A percentile compares a stretch with the other conserved stretches of the same genome.
phyloP scores from a whole-genome alignment of 148 eudicot genomes.

The Oxyria digyna region DNA sequence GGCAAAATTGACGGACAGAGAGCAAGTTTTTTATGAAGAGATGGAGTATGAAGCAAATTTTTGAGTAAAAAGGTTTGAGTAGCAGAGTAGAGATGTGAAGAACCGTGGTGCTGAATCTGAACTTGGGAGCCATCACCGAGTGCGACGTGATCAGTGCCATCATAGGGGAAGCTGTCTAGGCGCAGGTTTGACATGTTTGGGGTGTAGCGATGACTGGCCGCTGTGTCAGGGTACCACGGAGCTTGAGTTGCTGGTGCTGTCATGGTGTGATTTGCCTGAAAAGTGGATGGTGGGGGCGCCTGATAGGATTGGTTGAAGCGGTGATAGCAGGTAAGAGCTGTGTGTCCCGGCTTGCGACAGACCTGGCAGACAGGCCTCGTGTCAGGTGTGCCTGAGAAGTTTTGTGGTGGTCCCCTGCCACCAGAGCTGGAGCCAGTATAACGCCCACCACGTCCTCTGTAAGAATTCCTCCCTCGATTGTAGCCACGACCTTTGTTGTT shows the following conservation, averaged over 20 bases:
- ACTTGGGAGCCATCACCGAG: not conserved
- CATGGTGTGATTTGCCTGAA: not conserved
- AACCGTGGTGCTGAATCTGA: not conserved
- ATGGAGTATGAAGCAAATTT: not conserved
- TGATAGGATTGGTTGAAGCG: not conserved
- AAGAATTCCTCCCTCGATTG: not conserved
- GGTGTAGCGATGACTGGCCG: not conserved
- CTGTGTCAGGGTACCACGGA: not conserved
- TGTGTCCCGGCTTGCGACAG: not conserved
- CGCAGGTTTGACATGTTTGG: not conserved
- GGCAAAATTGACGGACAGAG: not conserved
- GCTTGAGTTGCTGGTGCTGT: too few relatives aligned
- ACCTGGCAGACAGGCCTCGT: not conserved
- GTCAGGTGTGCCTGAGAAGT: not conserved
- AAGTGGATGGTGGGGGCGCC: not conserved
- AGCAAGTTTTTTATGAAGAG: not conserved
- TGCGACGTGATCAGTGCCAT: not conserved
- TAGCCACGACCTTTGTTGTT: too few relatives aligned
- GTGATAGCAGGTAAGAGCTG: not conserved
- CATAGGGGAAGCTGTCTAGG: not conserved
- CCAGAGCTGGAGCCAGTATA: too few relatives aligned
- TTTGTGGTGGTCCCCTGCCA: not conserved
- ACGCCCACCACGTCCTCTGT: not conserved
- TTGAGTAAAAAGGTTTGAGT: not conserved
- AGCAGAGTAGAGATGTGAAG: not conserved